Evolutionary conservation across 495 filamentous ascomycete genomes (phyloP).

Genomic region (Neurospora sublineolata): DNA sequence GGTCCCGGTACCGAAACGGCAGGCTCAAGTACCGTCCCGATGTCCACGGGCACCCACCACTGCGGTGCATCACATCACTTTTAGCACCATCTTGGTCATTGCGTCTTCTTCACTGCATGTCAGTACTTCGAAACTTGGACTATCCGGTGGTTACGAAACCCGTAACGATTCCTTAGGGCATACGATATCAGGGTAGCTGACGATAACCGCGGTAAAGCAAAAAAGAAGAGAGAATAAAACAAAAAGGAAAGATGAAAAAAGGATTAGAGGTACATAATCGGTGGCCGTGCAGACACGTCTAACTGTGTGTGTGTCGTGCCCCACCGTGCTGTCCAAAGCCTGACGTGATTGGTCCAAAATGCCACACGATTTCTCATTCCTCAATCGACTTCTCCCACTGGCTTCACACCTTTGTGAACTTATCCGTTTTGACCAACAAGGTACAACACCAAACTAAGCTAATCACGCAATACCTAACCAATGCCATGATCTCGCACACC

Average conservation of each 20-base stretch:
- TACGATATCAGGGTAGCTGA: background rate
- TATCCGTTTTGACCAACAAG: background rate
- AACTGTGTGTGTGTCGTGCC: background rate
- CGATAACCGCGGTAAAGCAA: background rate
- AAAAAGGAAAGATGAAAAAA: background rate
- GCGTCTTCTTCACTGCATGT: background rate
- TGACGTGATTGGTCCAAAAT: background rate
- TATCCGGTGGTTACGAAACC: background rate
- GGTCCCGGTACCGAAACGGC: background rate
- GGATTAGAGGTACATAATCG: background rate
- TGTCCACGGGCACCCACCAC: background rate
- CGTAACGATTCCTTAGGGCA: background rate
- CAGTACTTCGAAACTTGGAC: background rate
- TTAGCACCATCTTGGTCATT: background rate
- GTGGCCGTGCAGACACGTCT: background rate
- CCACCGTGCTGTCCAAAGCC: background rate
- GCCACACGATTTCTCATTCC: background rate
- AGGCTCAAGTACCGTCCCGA: background rate
- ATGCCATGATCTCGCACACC: background rate
- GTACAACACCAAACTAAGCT: background rate
- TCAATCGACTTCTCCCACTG: background rate
- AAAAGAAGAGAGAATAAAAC: background rate
- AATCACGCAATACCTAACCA: background rate
- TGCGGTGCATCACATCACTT: background rate
- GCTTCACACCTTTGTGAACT: background rate